Evolutionary conservation across 2,329 filamentous ascomycete genomes (phyloP), one percentile per base, ranked within the genome.

Genomic region (Apiospora saccharicola): DNA sequence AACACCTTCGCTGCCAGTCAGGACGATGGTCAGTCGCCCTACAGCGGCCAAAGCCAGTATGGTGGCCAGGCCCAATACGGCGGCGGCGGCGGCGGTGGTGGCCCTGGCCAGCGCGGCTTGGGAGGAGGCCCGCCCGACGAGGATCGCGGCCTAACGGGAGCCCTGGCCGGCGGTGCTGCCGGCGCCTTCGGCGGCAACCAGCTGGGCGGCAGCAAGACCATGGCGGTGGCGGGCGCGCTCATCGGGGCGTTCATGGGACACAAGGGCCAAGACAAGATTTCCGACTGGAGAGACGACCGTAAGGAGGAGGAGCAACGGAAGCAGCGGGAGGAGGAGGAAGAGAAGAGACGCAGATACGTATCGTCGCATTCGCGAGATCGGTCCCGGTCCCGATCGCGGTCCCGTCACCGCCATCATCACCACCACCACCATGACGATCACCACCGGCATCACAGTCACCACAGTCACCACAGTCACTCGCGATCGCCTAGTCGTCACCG

Each of bases 221-320:
- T 26, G 30, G 34, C 46, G 70, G 70, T 84, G 7, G 75, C 85
- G 22, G 83, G 83, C 22, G 82, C 80, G 6, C 71, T 85, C 10
- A 82, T 79, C 6, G 84, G 84, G 13, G 84, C 83, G 10, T 78
- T 85, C 47, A 81, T 81, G 2, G 84, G 84, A 1, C 82, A 83
- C 76, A 84, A 85, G 75, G 71, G 83, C 14, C 80, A 85, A 72
- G 83, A 85, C 70, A 81, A 78, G 7, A 80, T 81, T 4, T 76
- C 76, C 4, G 83, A 85, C 74, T 80, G 80, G 51, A 4, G 51
- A 4, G 78, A 85, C 72, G 82, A 85, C 70, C 79, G 82, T 72
- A 83, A 84, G 77, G 75, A 77, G 57, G 76, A 77, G 47, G 72
- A 77, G 72, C 70, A 71, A 26, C 68, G 73, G 5, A 68, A 73